phyloP scores from a whole-genome alignment of 2,329 filamentous ascomycete genomes.

The Fusarium ambrosium region DNA sequence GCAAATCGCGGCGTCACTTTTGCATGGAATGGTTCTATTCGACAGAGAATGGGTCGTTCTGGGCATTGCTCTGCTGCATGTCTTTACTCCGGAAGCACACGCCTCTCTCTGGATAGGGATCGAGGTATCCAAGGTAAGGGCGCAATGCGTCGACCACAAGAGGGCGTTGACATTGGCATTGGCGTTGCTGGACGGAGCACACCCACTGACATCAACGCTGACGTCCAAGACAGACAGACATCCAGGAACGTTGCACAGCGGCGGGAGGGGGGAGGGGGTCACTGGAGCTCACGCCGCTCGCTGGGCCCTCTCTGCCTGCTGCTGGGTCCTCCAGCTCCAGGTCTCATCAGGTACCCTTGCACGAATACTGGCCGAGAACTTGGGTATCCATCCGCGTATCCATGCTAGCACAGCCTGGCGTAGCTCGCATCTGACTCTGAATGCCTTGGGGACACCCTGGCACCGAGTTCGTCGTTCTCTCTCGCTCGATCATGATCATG shows the following conservation, averaged over 20 bases:
- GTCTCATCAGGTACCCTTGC: conserved; percentile 24
- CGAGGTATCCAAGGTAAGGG: background rate
- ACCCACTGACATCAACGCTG: conserved; percentile 24
- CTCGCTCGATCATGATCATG: background rate
- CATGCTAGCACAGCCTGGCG: conserved; percentile 13
- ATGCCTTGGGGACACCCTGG: conserved; percentile 11
- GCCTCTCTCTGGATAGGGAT: background rate
- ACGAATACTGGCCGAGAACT: conserved; percentile 24
- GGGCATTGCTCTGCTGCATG: background rate
- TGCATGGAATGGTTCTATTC: background rate
- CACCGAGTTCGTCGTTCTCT: conserved; percentile 3
- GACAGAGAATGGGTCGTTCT: background rate
- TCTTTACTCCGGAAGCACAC: conserved; percentile 2
- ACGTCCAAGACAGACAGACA: conserved; percentile 19
- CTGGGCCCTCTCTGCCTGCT: conserved; percentile 2
- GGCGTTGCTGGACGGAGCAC: conserved; percentile 6
- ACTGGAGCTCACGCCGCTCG: conserved; percentile 1
- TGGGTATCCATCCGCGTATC: conserved; percentile 26
- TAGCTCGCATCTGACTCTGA: background rate
- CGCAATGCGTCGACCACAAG: background rate
- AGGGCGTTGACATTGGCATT: conserved; percentile 8
- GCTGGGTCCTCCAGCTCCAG: conserved; percentile 8
- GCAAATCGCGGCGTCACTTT: conserved; percentile 8
- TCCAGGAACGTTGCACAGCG: conserved; percentile 34
- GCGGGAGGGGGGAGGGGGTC: conserved; percentile 11